phyloP scores from a whole-genome alignment of 352 stramenopile genomes.

The Phytophthora litchii region DNA sequence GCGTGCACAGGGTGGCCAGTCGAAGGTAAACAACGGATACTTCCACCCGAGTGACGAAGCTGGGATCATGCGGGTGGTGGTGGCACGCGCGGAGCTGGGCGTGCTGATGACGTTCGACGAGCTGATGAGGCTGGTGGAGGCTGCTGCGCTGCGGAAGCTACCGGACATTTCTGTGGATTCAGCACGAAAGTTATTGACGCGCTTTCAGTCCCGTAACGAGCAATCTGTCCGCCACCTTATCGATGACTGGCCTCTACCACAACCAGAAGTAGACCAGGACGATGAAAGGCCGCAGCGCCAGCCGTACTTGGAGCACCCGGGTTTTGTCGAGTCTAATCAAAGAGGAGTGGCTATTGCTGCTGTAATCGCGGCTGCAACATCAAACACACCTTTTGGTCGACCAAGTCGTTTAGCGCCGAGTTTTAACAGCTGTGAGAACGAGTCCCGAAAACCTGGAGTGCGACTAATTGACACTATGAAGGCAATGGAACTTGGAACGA shows the following conservation, averaged over 20 bases:
- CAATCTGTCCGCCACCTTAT: slow-evolving; percentile 60
- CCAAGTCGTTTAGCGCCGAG: neutral
- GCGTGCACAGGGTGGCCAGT: slow-evolving; percentile 34
- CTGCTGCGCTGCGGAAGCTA: slow-evolving; percentile 57
- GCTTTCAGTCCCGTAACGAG: slow-evolving; percentile 59
- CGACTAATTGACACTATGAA: slow-evolving; percentile 16
- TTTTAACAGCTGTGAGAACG: neutral
- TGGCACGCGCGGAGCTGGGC: slow-evolving; percentile 59
- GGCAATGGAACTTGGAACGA: slow-evolving; percentile 14
- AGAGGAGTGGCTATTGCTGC: too few relatives aligned
- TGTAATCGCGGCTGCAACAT: too few relatives aligned
- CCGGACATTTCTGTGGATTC: slow-evolving; percentile 63
- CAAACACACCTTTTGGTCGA: too few relatives aligned
- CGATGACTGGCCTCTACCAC: slow-evolving; percentile 43
- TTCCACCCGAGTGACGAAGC: slow-evolving; percentile 61
- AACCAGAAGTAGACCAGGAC: neutral
- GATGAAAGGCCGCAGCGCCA: neutral
- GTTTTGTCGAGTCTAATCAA: slow-evolving; percentile 8
- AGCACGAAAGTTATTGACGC: slow-evolving; percentile 49
- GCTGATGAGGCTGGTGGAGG: slow-evolving; percentile 61
- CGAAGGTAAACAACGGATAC: slow-evolving; percentile 32
- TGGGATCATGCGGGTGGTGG: slow-evolving; percentile 60
- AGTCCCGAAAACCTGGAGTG: slow-evolving; percentile 1
- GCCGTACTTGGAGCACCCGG: slow-evolving; percentile 21
- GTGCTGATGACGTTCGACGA: slow-evolving; percentile 77